Base-by-base conservation (phyloP, 75 land plant genomes). In the Sequoia sempervirens region DNA sequence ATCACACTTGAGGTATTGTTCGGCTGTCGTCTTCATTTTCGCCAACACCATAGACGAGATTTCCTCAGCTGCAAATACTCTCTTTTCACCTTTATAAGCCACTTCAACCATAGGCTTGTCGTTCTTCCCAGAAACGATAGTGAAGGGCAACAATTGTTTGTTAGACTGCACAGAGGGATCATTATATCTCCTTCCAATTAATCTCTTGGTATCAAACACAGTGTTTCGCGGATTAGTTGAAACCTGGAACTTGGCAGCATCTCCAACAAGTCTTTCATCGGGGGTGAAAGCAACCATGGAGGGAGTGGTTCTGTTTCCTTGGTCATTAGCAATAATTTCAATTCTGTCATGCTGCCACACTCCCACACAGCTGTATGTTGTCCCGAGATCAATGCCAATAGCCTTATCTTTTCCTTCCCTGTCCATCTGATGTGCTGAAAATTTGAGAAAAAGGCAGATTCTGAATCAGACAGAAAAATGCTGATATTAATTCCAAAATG, bases 61-160 rank as follows among this genome's bases (percentile, higher is more conserved):
- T n/a, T 86, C 87, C n/a, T 85, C 86, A 18, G 86, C 85, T n/a
- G 86, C 86, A 40, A 85, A 85, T 18, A 34, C 53, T 86, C 84
- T 85, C 85, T n/a, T 85, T 68, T 85, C 84, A 30, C 84, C 84
- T 58, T 81, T 85, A 66, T 81, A 85, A 30, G 8, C 32, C 3
- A 85, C 86, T 17, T 43, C 37, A 43, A 85, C 82, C 41, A 50
- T 12, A 12, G 53, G 53, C 53, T 50, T 50, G 53, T 50, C 53
- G 13, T 50, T 50, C 53, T 50, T 10, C 34, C 87, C 87, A 84
- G 87, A 8, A 34, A 72, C 61, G 10, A 86, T 36, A 37, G 86
- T 85, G 66, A 85, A 85, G 5, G 86, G 86, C 86, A 84, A 85
- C 9, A 85, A 41, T 38, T 85, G 56, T 5, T 37, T 85, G 74